Percentiles rank a stretch among this genome's conserved stretches.
These are phyloP conservation scores for Camelina sativa DNA, from an alignment of 345 rosid genomes.

Conservation along the genomic window DNA sequence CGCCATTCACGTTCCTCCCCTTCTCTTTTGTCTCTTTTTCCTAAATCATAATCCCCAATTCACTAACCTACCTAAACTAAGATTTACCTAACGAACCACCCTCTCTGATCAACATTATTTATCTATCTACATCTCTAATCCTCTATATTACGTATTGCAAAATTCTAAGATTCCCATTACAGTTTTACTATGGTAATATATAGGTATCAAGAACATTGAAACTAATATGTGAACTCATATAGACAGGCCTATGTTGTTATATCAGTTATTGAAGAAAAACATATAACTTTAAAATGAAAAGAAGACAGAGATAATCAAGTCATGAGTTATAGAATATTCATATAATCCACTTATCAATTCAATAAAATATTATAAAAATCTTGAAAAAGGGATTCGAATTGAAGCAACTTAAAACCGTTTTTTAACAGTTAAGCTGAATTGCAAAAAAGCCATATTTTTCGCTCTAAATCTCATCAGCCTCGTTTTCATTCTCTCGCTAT, in stretches of 20 bases:
- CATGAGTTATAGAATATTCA: not conserved
- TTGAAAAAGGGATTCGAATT: not conserved
- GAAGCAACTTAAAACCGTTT: constrained; percentile 24
- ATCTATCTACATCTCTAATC: not conserved
- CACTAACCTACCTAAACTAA: constrained; percentile 40
- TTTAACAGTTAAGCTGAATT: constrained; percentile 23
- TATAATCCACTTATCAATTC: not conserved
- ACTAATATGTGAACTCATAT: not conserved
- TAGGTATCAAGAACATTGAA: not conserved
- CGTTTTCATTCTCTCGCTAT: constrained; percentile 4
- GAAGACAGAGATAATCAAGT: not conserved
- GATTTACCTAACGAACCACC: constrained; percentile 30
- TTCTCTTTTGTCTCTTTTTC: constrained; percentile 28
- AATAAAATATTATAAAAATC: not conserved
- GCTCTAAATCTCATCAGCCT: constrained; percentile 23
- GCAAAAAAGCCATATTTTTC: constrained; percentile 35
- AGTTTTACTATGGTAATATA: not conserved
- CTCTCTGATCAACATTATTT: constrained; percentile 14
- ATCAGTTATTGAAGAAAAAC: not conserved
- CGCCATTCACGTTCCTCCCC: constrained; percentile 35
- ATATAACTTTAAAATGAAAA: not conserved
- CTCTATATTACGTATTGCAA: not conserved
- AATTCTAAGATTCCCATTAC: not conserved
- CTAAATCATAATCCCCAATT: constrained; percentile 35
- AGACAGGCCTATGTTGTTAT: constrained; percentile 3